Conservation (phyloP, 495 filamentous ascomycete genomes). For the Trichoderma parareesei region DNA sequence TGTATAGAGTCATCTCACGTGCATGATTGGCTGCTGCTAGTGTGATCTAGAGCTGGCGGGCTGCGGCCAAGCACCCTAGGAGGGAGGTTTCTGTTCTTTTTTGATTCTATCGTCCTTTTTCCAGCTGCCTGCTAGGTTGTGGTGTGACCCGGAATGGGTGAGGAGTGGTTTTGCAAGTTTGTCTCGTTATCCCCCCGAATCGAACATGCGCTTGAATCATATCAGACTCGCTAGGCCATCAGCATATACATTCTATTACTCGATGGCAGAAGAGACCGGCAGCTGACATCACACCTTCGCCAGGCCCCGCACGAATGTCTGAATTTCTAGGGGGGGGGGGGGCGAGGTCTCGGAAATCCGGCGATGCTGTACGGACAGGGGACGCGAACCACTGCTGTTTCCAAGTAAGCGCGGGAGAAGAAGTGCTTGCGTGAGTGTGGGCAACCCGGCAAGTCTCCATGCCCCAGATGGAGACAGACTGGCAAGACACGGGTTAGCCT, state of each 20-base stretch:
- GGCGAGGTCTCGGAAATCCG: no score
- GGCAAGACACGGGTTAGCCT: neutral
- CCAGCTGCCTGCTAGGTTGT: neutral
- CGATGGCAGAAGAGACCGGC: neutral
- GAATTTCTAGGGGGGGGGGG: no score
- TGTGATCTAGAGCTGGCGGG: neutral
- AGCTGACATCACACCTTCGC: constrained; percentile 3
- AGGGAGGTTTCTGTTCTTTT: neutral
- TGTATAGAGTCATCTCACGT: neutral
- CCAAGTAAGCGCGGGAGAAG: no score
- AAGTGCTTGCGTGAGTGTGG: no score
- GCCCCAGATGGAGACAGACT: neutral
- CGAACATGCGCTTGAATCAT: neutral
- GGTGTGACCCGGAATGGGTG: neutral
- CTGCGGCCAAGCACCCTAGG: neutral
- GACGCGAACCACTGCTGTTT: no score
- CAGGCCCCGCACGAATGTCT: no score
- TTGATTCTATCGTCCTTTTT: no score
- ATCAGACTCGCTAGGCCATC: neutral
- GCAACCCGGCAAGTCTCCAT: no score
- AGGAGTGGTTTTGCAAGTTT: neutral
- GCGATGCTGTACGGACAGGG: no score
- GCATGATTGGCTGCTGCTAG: neutral
- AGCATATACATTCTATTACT: neutral
- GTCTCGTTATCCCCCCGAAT: neutral